phyloP scores from a whole-genome alignment of 805 yeast genomes.

The Yamadazyma kitorensis region DNA sequence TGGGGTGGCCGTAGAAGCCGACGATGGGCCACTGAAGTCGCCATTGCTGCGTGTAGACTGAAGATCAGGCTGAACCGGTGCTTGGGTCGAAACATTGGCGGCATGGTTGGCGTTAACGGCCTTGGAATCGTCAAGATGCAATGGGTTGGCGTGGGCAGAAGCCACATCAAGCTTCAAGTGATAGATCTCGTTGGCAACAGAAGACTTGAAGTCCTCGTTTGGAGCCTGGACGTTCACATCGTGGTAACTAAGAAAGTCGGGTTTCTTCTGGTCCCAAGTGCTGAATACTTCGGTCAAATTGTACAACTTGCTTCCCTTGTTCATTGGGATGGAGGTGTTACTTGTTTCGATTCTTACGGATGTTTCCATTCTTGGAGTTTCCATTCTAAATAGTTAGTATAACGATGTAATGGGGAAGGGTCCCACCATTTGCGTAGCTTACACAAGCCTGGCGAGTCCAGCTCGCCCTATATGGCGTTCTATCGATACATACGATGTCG shows the following conservation, averaged over 20 bases:
- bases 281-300: slow-evolving; percentile 51
- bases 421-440: no score
- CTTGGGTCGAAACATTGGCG: no score
- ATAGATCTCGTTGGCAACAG: slow-evolving; percentile 1
- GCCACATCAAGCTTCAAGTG: background rate
- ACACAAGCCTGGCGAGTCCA: no score
- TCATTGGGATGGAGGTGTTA: slow-evolving; percentile 27
- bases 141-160: no score
- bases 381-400: background rate
- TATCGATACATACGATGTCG: no score
- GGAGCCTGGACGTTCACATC: background rate
- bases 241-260: slow-evolving; percentile 2
- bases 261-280: slow-evolving; percentile 44
- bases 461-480: no score
- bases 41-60: no score
- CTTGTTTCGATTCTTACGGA: background rate
- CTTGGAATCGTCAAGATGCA: background rate
- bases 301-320: slow-evolving; percentile 43
- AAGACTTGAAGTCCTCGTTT: background rate
- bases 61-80: no score
- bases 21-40: no score
- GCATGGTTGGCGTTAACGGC: background rate
- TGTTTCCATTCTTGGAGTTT: background rate
- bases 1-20: background rate
- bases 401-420: background rate